Percentiles rank a stretch among this genome's conserved stretches.
Evolutionary conservation across 1,139 yeast genomes (phyloP).

Genomic region (Lodderomyces metapsilosis): DNA sequence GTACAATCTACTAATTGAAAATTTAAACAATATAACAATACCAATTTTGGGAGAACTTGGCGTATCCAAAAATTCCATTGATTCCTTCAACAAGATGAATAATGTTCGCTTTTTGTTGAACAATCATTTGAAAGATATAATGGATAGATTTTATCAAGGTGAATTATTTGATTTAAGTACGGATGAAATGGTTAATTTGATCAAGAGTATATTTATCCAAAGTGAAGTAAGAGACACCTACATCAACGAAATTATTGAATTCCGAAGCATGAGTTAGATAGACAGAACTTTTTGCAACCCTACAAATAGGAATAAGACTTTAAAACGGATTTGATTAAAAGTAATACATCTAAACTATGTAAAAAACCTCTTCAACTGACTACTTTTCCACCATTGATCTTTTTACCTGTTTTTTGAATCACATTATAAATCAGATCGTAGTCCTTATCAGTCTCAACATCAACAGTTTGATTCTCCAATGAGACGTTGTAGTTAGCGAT

Average conservation of each 20-base stretch:
- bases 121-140: constrained; percentile 63
- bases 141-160: constrained; percentile 70
- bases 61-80: constrained; percentile 20
- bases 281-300: no score
- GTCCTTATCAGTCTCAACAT: constrained; percentile 61
- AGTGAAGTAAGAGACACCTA: constrained; percentile 63
- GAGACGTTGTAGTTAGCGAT: constrained; percentile 72
- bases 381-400: constrained; percentile 63
- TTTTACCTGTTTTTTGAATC: constrained; percentile 89
- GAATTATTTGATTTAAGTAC: constrained; percentile 71
- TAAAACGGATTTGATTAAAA: no score
- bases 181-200: constrained; percentile 58
- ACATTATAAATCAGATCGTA: constrained; percentile 78
- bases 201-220: constrained; percentile 64
- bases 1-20: constrained; percentile 27
- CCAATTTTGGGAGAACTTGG: constrained; percentile 17
- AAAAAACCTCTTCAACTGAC: constrained; percentile 22
- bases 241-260: constrained; percentile 55
- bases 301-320: no score
- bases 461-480: constrained; percentile 78
- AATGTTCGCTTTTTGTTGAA: constrained; percentile 49
- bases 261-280: constrained; percentile 18
- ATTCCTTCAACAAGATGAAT: constrained; percentile 39
- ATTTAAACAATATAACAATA: constrained; percentile 19
- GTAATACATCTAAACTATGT: neutral